A percentile compares a stretch with the other conserved stretches of the same genome.
phyloP scores from a whole-genome alignment of 1,284 basidiomycete genomes.

The Exobasidium rhododendri region DNA sequence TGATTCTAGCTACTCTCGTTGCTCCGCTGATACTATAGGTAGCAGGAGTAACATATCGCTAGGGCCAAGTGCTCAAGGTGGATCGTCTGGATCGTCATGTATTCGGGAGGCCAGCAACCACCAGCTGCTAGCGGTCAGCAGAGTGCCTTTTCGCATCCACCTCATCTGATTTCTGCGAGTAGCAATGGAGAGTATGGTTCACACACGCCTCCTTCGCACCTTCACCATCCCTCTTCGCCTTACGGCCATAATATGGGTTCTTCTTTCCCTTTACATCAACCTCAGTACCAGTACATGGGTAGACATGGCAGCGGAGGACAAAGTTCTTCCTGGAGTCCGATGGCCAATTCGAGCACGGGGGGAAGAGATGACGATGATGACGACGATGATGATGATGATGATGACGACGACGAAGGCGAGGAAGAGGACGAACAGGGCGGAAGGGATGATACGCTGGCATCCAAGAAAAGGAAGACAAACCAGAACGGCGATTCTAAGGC shows the following conservation, averaged over 20 bases:
- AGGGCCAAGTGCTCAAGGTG: too few relatives aligned
- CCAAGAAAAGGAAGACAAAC: slow-evolving; percentile 9
- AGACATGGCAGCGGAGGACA: slow-evolving; percentile 2
- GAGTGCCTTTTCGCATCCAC: slow-evolving; percentile 15
- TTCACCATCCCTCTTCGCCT: not conserved
- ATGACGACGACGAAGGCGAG: slow-evolving; percentile 9
- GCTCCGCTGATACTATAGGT: too few relatives aligned
- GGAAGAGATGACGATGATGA: slow-evolving; percentile 14
- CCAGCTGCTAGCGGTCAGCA: slow-evolving; percentile 12
- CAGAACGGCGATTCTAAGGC: not conserved
- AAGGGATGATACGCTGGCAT: not conserved
- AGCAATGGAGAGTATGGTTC: not conserved
- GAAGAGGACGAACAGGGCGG: slow-evolving; percentile 7
- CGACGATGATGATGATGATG: slow-evolving; percentile 13
- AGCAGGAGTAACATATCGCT: too few relatives aligned
- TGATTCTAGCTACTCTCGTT: too few relatives aligned
- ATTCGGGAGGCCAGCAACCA: slow-evolving; percentile 10
- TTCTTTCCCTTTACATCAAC: not conserved
- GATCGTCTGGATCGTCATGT: too few relatives aligned
- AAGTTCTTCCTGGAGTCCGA: slow-evolving; percentile 3
- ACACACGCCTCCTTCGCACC: not conserved
- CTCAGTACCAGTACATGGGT: not conserved
- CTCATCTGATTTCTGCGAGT: slow-evolving; percentile 3
- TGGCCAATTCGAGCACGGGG: not conserved
- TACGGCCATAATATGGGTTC: not conserved